Evolutionary conservation across 2,329 filamentous ascomycete species (phyloP).

Genomic region (Colletotrichum tofieldiae): DNA sequence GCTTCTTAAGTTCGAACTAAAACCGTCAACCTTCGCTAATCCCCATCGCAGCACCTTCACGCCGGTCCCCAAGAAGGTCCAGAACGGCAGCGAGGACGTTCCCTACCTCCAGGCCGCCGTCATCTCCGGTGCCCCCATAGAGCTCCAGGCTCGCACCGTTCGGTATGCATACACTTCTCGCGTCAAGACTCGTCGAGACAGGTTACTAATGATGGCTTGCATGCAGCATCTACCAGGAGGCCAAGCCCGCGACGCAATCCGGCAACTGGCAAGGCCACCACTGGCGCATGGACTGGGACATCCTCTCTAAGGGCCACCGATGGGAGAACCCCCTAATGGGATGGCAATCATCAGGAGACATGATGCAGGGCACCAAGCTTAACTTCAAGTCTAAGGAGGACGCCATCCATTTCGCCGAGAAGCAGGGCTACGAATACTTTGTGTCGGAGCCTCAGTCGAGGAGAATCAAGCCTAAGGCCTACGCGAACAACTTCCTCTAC

Average conservation of each 20-base stretch:
- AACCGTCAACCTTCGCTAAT: constrained; percentile 28
- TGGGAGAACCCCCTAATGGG: constrained; percentile 99
- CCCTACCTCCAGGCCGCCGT: constrained; percentile 85
- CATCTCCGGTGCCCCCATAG: constrained; percentile 91
- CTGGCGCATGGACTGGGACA: constrained; percentile 99
- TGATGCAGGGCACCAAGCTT: constrained; percentile 94
- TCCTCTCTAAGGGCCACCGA: constrained; percentile 90
- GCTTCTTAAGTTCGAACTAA: not conserved
- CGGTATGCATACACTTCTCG: constrained; percentile 72
- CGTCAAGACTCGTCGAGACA: not conserved
- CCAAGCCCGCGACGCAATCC: constrained; percentile 97
- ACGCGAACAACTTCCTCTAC: constrained; percentile 97
- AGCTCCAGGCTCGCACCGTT: constrained; percentile 94
- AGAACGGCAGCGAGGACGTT: constrained; percentile 90
- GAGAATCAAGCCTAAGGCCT: constrained; percentile 90
- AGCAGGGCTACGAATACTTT: constrained; percentile 99
- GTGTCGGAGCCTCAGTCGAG: constrained; percentile 96
- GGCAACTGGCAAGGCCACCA: constrained; percentile 86
- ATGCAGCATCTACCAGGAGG: constrained; percentile 87
- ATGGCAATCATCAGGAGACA: constrained; percentile 96
- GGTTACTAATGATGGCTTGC: not conserved
- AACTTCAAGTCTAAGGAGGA: constrained; percentile 95
- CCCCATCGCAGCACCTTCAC: constrained; percentile 80
- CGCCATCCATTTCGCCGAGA: constrained; percentile 94
- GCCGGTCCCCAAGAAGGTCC: constrained; percentile 88